Evolutionary conservation across 164 flowering plant species (phyloP).

Genomic region (Cinnamomum chago): DNA sequence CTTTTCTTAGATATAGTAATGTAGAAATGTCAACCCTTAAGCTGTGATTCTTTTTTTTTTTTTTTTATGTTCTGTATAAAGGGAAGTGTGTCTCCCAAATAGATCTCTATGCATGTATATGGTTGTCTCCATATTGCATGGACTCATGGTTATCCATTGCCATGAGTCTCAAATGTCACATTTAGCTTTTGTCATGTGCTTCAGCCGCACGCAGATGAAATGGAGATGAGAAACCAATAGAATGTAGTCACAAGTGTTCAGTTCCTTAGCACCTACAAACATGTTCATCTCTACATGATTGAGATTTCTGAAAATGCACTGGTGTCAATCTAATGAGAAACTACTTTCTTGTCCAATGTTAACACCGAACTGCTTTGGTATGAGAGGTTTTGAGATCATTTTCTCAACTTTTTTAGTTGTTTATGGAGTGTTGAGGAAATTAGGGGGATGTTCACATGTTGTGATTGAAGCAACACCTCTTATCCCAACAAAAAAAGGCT

Average conservation of each 20-base stretch:
- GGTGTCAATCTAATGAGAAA: too few species aligned
- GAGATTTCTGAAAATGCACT: too few species aligned
- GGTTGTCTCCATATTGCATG: not conserved
- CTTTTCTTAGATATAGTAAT: not conserved
- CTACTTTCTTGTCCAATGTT: too few species aligned
- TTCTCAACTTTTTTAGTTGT: too few species aligned
- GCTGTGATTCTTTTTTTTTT: not conserved
- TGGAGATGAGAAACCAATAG: not conserved
- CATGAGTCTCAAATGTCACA: not conserved
- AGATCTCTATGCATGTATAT: not conserved
- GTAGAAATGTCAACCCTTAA: not conserved
- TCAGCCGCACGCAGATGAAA: not conserved
- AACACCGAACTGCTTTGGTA: too few species aligned
- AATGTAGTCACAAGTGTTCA: not conserved
- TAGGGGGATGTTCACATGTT: too few species aligned
- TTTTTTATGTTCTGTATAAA: not conserved
- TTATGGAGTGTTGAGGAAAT: too few species aligned
- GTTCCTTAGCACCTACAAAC: too few species aligned
- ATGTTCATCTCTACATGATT: too few species aligned
- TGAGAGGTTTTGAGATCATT: too few species aligned
- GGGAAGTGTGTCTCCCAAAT: not conserved
- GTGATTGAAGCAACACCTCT: too few species aligned
- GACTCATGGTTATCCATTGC: not conserved
- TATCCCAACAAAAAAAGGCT: too few species aligned
- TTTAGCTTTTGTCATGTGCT: not conserved